A percentile compares a stretch with the other conserved stretches of the same genome.
Evolutionary conservation across 106 monocot genomes (phyloP).

Genomic region (Cymbidium sinense): DNA sequence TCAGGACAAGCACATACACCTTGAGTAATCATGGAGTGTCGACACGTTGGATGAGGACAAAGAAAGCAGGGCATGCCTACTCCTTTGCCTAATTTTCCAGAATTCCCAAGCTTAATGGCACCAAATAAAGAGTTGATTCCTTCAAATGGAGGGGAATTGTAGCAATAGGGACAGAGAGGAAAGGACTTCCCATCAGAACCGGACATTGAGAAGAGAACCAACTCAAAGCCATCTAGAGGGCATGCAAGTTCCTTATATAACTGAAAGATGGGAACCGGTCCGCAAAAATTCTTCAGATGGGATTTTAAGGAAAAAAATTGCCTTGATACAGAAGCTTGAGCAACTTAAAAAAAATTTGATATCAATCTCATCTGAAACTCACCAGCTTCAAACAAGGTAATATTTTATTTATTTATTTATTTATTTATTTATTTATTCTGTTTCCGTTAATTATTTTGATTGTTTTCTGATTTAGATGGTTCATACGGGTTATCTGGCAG

Average conservation of each 20-base stretch:
- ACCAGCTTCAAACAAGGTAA: no score
- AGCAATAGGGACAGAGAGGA: conserved; percentile 91
- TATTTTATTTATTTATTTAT: no score
- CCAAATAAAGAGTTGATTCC: conserved; percentile 69
- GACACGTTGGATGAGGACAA: conserved; percentile 92
- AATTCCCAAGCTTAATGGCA: conserved; percentile 30
- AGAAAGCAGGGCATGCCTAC: conserved; percentile 94
- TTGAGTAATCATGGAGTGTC: conserved; percentile 81
- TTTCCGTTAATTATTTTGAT: no score
- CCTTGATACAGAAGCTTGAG: no score
- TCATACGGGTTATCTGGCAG: no score
- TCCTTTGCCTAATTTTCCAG: conserved; percentile 49
- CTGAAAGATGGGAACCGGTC: conserved; percentile 26
- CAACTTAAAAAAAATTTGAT: no score
- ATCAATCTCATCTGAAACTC: no score
- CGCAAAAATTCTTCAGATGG: background rate
- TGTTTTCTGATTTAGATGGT: no score
- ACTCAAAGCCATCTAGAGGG: conserved; percentile 84
- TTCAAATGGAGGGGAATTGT: conserved; percentile 95
- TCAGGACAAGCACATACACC: conserved; percentile 97
- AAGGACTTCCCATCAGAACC: conserved; percentile 77
- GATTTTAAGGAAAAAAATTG: background rate
- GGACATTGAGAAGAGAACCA: conserved; percentile 73
- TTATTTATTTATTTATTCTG: no score
- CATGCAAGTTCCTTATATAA: conserved; percentile 91